Evolutionary conservation across 2,329 filamentous ascomycete genomes (phyloP), one percentile per base, ranked within the genome.

Genomic region (Nemania bipapillata): DNA sequence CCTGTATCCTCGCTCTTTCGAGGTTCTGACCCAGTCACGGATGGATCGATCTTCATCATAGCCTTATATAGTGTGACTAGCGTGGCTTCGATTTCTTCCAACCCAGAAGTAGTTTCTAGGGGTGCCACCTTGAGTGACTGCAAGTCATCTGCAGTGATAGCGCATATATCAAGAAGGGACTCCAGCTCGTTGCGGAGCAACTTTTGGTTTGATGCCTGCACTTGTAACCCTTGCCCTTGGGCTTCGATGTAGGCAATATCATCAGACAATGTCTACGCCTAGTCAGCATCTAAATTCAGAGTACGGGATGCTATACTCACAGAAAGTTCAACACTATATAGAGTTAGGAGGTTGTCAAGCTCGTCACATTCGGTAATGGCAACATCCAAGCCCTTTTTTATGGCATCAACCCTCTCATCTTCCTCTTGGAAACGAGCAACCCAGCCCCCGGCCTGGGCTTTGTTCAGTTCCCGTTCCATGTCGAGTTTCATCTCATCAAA

Each of bases 231-330:
- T 81, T 99, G 95, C 6, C 93, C 94, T 80, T 99, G 96, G 1
- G 96, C 94, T 82, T 99, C 96, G 72, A 99, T 98, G 78, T 96
- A 98, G 3, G 94, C 91, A 74, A 99, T 96, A 75, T 99, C 96
- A 57, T 98, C 95, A 65, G 94, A 94, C 32, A 99, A 86, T 56
- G 94, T 98, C 91, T 96, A 76, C 26, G 30, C 17, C 4, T n/a
- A 9, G 66, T 80, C 68, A 81, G 77, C 50, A 54, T 63, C 20
- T 17, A 15, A n/a, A 40, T 63, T 15, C 7, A 9, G 42, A 35
- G 30, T 26, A 22, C 42, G 42, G 49, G 42, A 24, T 15, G 4
- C 64, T 20, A 80, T 8, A 81, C 91, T 84, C 86, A 95, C 92
- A 75, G 93, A 93, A 70, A 99, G 85, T 80, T 99, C 96, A 28